These are phyloP conservation scores for Mallotus nudiflorus DNA, from an alignment of 345 rosid genomes.

Conservation along the genomic window DNA sequence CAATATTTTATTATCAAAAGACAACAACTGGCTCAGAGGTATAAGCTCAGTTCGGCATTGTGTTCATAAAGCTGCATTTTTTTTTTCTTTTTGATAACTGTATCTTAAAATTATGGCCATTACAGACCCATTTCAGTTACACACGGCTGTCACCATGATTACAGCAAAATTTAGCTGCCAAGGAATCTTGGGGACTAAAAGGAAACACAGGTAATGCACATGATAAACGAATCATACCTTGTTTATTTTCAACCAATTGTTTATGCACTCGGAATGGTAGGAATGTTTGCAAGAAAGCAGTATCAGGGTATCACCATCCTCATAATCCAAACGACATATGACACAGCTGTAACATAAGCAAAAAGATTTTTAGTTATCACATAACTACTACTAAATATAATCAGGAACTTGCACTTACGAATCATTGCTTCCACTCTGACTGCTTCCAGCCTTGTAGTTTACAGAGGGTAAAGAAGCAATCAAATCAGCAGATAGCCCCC, in stretches of 20 bases:
- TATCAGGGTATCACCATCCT: conserved; percentile 78
- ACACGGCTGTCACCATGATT: no score
- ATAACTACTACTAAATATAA: conserved; percentile 13
- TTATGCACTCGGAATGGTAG: conserved; percentile 91
- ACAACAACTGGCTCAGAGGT: not conserved
- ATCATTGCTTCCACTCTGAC: conserved; percentile 77
- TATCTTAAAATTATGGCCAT: no score
- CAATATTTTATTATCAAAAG: not conserved
- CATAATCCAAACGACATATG: conserved; percentile 86
- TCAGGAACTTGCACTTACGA: conserved; percentile 55
- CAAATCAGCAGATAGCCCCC: conserved; percentile 82
- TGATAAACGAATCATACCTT: conserved; percentile 47
- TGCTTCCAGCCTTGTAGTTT: conserved; percentile 65
- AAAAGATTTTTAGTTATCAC: conserved; percentile 4
- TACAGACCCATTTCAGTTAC: no score
- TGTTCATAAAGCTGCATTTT: no score
- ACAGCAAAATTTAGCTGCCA: no score
- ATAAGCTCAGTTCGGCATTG: no score
- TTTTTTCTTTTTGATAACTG: no score
- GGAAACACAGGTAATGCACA: not conserved
- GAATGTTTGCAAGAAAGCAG: conserved; percentile 91
- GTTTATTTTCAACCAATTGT: conserved; percentile 93
- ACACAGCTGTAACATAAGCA: conserved; percentile 66
- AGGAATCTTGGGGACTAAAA: no score
- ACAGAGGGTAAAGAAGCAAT: conserved; percentile 79